Base-by-base conservation (phyloP, 116 monocot genomes). In the Trichopus zeylanicus region DNA sequence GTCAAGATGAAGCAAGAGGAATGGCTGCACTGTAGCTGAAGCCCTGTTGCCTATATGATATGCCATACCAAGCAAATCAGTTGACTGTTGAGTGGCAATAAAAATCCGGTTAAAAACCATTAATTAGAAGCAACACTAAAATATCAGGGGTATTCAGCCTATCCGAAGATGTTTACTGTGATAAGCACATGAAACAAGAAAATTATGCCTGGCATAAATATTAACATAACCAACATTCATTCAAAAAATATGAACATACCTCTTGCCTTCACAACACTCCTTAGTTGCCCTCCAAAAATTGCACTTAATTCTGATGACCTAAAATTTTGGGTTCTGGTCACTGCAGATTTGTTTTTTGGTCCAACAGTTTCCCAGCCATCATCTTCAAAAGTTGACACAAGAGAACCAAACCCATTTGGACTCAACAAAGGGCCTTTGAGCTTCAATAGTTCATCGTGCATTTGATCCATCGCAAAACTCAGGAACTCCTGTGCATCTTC, bases 401-500 rank as follows among this genome's bases (percentile, higher is more conserved):
- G 51, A 67, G 82, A 46, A n/a, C 51, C 62, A 10, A 30, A 51
- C 13, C 68, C 77, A 70, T 70, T 75, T 58, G 73, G 70, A 67
- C 33, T 69, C 46, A 70, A 61, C 16, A 63, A 61, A 60, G 70
- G 37, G 26, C 82, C 81, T 27, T 75, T 73, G 56, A 91, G 66
- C 58, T 78, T 87, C 55, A 97, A 49, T 46, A 97, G 65, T 62
- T 97, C 97, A 73, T 91, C 73, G 62, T 97, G 97, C 81, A 91
- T 84, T 70, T 67, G 73, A 59, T 97, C 87, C 97, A 97, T 87
- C 11, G 84, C 63, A 71, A 87, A 97, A 60, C 91, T 85, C 25
- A 97, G 65, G 73, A 97, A 91, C 65, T 97, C 97, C 64, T 91
- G 97, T n/a, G 97, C 97, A 82, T 97, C 97, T 81, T 97, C 97